Evolutionary conservation across 2,329 filamentous ascomycete species (phyloP).

Genomic region (Penicillium sp.): DNA sequence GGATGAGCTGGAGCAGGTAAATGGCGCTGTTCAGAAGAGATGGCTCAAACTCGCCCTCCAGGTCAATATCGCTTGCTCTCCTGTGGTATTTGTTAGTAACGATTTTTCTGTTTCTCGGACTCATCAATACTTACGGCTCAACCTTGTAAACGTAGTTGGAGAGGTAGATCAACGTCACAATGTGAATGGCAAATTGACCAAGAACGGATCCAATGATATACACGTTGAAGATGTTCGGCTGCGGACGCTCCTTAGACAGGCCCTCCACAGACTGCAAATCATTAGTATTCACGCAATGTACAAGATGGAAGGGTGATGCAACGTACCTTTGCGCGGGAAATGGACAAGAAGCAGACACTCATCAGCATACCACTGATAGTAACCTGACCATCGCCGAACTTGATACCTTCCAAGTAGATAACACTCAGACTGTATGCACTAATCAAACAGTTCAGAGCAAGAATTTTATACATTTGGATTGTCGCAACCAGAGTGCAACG

Average conservation of each 20-base stretch:
- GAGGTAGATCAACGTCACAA: constrained; percentile 90
- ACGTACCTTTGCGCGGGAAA: constrained; percentile 82
- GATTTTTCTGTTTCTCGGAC: not conserved
- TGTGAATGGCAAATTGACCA: constrained; percentile 95
- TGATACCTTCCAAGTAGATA: constrained; percentile 95
- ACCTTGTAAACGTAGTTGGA: constrained; percentile 82
- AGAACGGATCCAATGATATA: constrained; percentile 98
- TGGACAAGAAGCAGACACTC: constrained; percentile 98
- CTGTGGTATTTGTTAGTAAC: constrained; percentile 38
- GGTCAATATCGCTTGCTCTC: constrained; percentile 67
- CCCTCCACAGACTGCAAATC: constrained; percentile 73
- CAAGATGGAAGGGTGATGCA: not conserved
- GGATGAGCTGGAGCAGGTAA: constrained; percentile 95
- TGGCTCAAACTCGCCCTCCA: constrained; percentile 91
- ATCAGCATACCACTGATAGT: constrained; percentile 99
- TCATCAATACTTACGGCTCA: constrained; percentile 66
- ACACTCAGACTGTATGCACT: constrained; percentile 96
- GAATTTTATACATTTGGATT: constrained; percentile 99
- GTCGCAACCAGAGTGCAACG: constrained; percentile 96
- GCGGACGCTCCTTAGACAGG: constrained; percentile 92
- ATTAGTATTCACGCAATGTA: constrained; percentile 11
- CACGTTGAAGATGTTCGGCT: constrained; percentile 98
- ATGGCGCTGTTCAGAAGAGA: constrained; percentile 95
- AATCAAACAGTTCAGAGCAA: constrained; percentile 95
- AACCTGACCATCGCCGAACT: constrained; percentile 97